Base-by-base conservation (phyloP, 1,139 yeast genomes). In the Schizosaccharomyces versatilis region DNA sequence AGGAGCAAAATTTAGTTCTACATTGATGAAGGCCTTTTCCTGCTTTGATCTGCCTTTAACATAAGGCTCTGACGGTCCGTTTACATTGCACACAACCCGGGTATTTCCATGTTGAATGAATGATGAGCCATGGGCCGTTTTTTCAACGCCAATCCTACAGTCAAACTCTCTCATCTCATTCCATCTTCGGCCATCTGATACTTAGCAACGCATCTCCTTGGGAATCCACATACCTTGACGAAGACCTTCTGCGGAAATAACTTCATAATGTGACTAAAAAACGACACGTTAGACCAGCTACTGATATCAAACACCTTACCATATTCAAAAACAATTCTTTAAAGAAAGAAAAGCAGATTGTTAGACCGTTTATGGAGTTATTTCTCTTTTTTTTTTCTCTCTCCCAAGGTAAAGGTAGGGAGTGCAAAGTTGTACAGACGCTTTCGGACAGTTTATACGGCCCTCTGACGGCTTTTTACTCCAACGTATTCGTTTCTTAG, bases 91-190 rank as follows among this genome's bases (percentile, higher is more conserved):
- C 53, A 86, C 76, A 40, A 86, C 84, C 66, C 85, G 85, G 52
- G 96, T 80, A 61, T 85, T 84, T 36, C 99, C 98, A 68, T 83
- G 94, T 67, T 88, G 94, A 19, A 90, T 79, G 62, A 81, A 83
- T 1, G 96, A 80, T 1, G 96, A 86, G 5, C 98, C 98, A 67
- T 90, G 97, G 2, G 90, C 76, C 1, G 94, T 77, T 8, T 95
- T 88, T 64, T 88, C 96, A 0, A 96, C 85, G 63, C 85, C 84
- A 58, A 84, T 78, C 38, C 79, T 76, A 64, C 95, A 84, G 49
- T 78, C 78, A 63, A 90, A 84, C 47, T 80, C 74, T 55, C 97
- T 79, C 53, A 88, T 72, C 66, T 90, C 97, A 63, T 88, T 85
- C 90, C 94, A 86, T 61, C 98, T 74, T 64, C 98, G 77, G 3